A percentile compares a stretch with the other conserved stretches of the same genome.
Evolutionary conservation across 352 stramenopile genomes (phyloP).

Genomic region (Phytophthora colocasiae): DNA sequence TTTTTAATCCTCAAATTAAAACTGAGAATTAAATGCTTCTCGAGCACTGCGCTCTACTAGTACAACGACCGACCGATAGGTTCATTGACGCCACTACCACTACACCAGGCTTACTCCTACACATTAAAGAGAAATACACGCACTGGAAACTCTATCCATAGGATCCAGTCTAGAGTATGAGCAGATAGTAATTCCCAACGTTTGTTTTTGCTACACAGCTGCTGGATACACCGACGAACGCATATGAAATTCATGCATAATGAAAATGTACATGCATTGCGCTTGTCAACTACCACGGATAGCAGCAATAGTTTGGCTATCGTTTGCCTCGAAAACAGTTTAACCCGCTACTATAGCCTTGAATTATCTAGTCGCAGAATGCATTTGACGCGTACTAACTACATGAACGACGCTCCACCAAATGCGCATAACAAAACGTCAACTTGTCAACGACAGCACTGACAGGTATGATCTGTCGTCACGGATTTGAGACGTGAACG

Average conservation of each 20-base stretch:
- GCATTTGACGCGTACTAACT: background rate
- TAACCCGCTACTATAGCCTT: background rate
- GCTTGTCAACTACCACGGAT: no score
- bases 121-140: no score
- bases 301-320: no score
- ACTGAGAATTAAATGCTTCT: no score
- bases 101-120: no score
- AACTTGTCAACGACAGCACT: conserved; percentile 8
- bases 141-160: no score
- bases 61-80: no score
- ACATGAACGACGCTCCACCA: background rate
- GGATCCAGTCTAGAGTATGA: background rate
- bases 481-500: conserved; percentile 19
- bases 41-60: no score
- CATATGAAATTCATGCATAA: no score
- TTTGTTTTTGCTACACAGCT: background rate
- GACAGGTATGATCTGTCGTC: conserved; percentile 23
- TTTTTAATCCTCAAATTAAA: no score
- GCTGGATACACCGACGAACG: background rate
- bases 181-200: background rate
- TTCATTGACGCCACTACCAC: no score
- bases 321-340: background rate
- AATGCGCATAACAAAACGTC: background rate
- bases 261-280: no score
- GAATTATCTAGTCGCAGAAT: background rate